These are phyloP conservation scores for Immersiporthe knoxdaviesiana DNA, from an alignment of 2,329 filamentous ascomycete species.

Conservation along the genomic window DNA sequence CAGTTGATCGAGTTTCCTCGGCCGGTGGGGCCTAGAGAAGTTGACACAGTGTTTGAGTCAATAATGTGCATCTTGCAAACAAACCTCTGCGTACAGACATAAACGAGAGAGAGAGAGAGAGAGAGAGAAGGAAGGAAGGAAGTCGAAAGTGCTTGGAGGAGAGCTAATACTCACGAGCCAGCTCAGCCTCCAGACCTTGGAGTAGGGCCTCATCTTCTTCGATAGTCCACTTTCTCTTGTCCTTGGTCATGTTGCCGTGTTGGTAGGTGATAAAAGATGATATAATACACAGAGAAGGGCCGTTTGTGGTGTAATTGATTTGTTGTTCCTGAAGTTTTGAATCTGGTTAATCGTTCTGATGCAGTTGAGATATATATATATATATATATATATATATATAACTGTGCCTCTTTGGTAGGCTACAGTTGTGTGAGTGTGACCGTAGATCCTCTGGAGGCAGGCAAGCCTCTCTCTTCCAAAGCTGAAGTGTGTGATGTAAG, in stretches of 20 bases:
- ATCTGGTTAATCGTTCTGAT: background rate
- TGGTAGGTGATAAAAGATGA: background rate
- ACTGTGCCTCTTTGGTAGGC: background rate
- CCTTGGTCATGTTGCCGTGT: background rate
- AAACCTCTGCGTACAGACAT: background rate
- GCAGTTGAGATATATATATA: background rate
- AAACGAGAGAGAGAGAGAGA: background rate
- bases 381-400: background rate
- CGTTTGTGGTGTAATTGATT: background rate
- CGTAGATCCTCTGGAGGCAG: background rate
- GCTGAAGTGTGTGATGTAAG: background rate
- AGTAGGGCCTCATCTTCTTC: slow-evolving; percentile 12
- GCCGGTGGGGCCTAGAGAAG: background rate
- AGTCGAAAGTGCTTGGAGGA: too few relatives aligned
- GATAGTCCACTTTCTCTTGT: slow-evolving; percentile 10
- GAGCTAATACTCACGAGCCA: slow-evolving; percentile 2
- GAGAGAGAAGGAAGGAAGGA: background rate
- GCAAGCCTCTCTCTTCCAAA: background rate
- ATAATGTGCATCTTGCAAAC: background rate
- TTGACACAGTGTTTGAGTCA: background rate
- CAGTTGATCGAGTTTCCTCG: slow-evolving; percentile 12
- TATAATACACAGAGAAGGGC: background rate
- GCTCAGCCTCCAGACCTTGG: slow-evolving; percentile 8
- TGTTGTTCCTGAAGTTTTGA: background rate
- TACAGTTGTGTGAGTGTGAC: background rate